Evolutionary conservation across 805 yeast species (phyloP).

Genomic region (Pichia scutulata): DNA sequence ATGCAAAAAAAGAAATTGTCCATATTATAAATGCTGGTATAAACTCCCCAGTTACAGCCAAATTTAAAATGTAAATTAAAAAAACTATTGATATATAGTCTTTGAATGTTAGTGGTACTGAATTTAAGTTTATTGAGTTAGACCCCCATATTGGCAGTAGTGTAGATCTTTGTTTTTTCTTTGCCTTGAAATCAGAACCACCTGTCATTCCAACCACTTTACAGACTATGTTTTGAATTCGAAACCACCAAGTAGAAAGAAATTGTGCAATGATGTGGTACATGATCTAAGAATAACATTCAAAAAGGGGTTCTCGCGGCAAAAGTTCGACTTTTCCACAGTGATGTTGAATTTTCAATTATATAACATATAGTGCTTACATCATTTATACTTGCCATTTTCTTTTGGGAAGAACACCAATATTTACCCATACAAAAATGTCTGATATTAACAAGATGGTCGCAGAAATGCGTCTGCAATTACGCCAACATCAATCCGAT

Average conservation of each 20-base stretch:
- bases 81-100: not conserved
- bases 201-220: not conserved
- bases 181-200: not conserved
- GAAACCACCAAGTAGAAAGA: too few species aligned
- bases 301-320: too few species aligned
- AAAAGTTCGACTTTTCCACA: too few species aligned
- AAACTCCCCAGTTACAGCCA: not conserved
- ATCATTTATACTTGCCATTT: too few species aligned
- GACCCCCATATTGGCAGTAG: not conserved
- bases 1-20: not conserved
- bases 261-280: not conserved
- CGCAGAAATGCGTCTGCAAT: slow-evolving; percentile 60
- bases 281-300: not conserved
- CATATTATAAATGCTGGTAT: not conserved
- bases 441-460: slow-evolving; percentile 28
- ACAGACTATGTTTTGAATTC: not conserved
- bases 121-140: not conserved
- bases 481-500: slow-evolving; percentile 52
- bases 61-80: not conserved
- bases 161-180: not conserved
- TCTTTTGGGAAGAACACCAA: too few species aligned
- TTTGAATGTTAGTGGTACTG: not conserved
- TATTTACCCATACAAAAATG: not conserved
- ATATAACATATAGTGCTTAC: too few species aligned
- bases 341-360: not conserved